phyloP scores from a whole-genome alignment of 2,329 filamentous ascomycete genomes.

The Phaeosphaeria sp. region DNA sequence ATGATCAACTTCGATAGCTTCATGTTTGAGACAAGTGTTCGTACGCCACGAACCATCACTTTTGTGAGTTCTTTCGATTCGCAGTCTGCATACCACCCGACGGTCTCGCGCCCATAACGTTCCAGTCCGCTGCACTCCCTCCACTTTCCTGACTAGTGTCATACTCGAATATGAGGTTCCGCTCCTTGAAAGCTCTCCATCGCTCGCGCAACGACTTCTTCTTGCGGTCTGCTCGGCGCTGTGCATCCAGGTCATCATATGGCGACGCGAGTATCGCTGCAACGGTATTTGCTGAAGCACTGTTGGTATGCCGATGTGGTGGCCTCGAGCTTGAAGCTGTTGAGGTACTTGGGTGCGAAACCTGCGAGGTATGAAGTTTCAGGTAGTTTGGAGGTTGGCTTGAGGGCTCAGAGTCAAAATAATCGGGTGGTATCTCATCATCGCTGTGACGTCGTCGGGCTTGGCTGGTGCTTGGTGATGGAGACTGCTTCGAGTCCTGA shows the following conservation, averaged over 20 bases:
- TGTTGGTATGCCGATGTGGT: not conserved
- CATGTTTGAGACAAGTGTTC: not conserved
- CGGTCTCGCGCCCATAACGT: conserved; percentile 8
- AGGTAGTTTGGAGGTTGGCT: conserved; percentile 12
- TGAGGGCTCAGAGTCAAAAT: conserved; percentile 16
- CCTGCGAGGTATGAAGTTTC: not conserved
- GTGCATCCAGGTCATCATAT: conserved; percentile 9
- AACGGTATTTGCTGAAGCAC: conserved; percentile 7
- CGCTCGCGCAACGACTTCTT: conserved; percentile 12
- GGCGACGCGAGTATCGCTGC: conserved; percentile 10
- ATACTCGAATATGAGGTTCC: conserved; percentile 5
- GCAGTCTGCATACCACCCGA: not conserved
- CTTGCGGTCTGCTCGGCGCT: conserved; percentile 11
- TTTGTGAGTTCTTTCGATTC: conserved; percentile 3
- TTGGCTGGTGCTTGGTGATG: not conserved
- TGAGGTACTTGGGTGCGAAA: not conserved
- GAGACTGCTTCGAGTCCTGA: not conserved
- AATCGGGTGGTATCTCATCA: conserved; percentile 2
- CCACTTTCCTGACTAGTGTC: not conserved
- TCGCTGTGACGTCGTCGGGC: not conserved
- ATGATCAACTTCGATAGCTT: too few species aligned
- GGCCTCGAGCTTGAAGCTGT: not conserved
- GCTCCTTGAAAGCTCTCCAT: conserved; percentile 14
- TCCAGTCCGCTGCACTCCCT: conserved; percentile 7
- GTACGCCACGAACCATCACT: not conserved